phyloP scores from a whole-genome alignment of 352 stramenopile genomes.

The Hyaloperonospora arabidopsidis region DNA sequence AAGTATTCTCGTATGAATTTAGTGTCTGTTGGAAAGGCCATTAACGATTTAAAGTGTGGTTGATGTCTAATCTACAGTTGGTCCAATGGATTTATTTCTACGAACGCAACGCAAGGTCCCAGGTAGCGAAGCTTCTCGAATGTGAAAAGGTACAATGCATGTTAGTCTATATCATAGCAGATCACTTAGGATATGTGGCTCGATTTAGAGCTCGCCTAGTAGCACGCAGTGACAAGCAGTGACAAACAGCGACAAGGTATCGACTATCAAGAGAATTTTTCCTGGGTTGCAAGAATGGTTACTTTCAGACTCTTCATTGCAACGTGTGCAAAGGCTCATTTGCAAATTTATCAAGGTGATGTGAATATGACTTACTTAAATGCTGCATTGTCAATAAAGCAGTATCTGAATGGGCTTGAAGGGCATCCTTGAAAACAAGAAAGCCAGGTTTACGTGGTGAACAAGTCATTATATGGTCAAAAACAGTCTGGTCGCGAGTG shows the following conservation, averaged over 20 bases:
- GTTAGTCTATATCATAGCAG: no score
- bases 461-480: not conserved
- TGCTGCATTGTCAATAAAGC: not conserved
- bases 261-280: conserved; percentile 7
- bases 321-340: not conserved
- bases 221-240: conserved; percentile 2
- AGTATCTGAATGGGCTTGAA: not conserved
- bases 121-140: no score
- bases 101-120: no score
- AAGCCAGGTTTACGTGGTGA: not conserved
- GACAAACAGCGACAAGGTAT: conserved; percentile 8
- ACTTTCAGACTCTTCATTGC: conserved; percentile 9
- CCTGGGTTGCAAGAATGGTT: conserved; percentile 1
- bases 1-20: no score
- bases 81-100: no score
- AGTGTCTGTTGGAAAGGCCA: no score
- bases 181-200: conserved; percentile 8
- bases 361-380: conserved; percentile 3
- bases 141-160: no score
- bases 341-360: conserved; percentile 2
- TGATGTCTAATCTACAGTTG: no score
- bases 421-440: not conserved
- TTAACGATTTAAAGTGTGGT: no score
- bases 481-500: not conserved
- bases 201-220: conserved; percentile 10